Base-by-base conservation (phyloP, 179 eudicot genomes). In the Corrigiola litoralis region DNA sequence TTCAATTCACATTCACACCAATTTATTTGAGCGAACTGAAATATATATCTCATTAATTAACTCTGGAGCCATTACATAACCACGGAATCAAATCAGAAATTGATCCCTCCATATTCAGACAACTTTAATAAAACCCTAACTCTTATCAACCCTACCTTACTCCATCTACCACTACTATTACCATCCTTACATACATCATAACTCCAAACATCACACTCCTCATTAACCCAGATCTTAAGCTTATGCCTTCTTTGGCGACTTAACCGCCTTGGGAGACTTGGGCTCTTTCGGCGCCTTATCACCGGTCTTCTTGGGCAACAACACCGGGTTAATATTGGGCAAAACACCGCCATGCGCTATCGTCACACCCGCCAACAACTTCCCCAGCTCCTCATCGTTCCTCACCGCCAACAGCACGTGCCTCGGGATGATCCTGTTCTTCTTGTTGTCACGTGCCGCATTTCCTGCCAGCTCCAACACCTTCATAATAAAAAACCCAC, bases 371-470 rank as follows among this genome's bases (percentile, higher is more conserved):
- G 74, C 49, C n/a, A 62, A 42, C 52, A 70, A 25, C 25, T 70
- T 70, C 40, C 74, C 74, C 14, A 70, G 20, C 46, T 70, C 74
- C 31, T 70, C 74, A n/a, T 70, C 74, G 29, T 70, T 70, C 61
- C 74, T 70, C 21, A 70, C 51, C 0, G 74, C 74, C 18, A 70
- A 18, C 20, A 70, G 17, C 16, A 70, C 55, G 20, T 70, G 74
- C 68, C 74, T 70, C 4, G 68, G 74, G 34, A 70, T 70, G 17
- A 70, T 70, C 28, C 74, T 70, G 68, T 53, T 70, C 74, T 70
- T 70, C 56, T 70, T 70, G 74, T 70, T 70, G 53, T 70, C 74
- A 58, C 74, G 64, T 0, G 74, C 74, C 16, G 68, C 74, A 8
- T 70, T 70, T 25, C 74, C 74, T 41, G 74, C 74, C 74, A 70